Evolutionary conservation across 164 flowering plant genomes (phyloP).

Genomic region (Berberis vulgaris): DNA sequence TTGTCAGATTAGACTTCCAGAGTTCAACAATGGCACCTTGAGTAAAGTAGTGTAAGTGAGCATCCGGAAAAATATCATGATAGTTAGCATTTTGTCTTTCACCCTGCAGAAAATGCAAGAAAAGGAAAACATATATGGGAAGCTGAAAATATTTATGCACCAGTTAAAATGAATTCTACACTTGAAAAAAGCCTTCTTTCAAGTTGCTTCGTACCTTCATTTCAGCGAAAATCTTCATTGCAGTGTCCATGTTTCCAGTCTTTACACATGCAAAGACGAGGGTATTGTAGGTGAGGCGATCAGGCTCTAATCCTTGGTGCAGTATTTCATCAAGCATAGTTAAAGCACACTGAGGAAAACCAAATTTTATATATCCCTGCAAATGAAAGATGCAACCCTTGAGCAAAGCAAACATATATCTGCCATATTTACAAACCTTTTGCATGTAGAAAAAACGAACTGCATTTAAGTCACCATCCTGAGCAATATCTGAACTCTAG

Average conservation of each 20-base stretch:
- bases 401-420: background rate
- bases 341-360: slow-evolving; percentile 42
- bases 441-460: no score
- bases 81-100: slow-evolving; percentile 22
- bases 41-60: slow-evolving; percentile 60
- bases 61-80: slow-evolving; percentile 44
- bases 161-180: slow-evolving; percentile 11
- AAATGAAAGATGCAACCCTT: slow-evolving; percentile 9
- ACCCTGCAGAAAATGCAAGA: slow-evolving; percentile 32
- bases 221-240: slow-evolving; percentile 43
- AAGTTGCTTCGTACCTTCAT: slow-evolving; percentile 61
- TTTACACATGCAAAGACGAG: slow-evolving; percentile 55
- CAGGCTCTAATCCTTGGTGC: slow-evolving; percentile 49
- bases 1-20: no score
- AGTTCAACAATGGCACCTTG: slow-evolving; percentile 27
- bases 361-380: slow-evolving; percentile 58
- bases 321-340: slow-evolving; percentile 38
- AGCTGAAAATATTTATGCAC: slow-evolving; percentile 1
- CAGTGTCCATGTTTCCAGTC: slow-evolving; percentile 39
- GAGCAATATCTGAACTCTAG: no score
- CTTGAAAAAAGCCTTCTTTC: slow-evolving; percentile 45
- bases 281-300: slow-evolving; percentile 55
- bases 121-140: slow-evolving; percentile 9
- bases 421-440: background rate
- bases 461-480: no score